Conservation (phyloP, 495 filamentous ascomycete genomes). For the Aspergillus homomorphus region DNA sequence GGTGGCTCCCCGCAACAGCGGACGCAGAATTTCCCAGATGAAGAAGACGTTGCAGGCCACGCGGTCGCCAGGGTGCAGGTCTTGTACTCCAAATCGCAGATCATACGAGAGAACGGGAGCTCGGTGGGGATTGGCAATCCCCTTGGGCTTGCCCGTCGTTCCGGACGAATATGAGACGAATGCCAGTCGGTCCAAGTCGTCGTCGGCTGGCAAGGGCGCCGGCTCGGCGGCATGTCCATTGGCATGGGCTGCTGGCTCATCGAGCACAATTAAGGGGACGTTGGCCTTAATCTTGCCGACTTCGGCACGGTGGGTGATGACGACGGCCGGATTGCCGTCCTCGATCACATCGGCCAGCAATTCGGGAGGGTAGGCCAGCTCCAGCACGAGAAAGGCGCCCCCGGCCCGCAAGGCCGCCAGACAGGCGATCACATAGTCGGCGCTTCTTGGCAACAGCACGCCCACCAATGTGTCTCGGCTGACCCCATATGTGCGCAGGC, state of each 20-base stretch:
- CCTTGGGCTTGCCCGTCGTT: constrained; percentile 66
- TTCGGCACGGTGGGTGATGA: constrained; percentile 56
- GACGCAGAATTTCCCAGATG: constrained; percentile 70
- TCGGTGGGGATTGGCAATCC: constrained; percentile 65
- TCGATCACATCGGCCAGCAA: constrained; percentile 64
- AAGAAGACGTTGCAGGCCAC: constrained; percentile 75
- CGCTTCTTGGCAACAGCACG: constrained; percentile 62
- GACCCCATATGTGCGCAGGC: constrained; percentile 56
- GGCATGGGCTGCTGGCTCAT: constrained; percentile 38
- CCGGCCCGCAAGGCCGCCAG: constrained; percentile 64
- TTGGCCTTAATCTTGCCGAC: constrained; percentile 53
- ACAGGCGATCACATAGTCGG: constrained; percentile 68
- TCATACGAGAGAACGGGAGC: constrained; percentile 65
- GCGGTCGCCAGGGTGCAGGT: constrained; percentile 60
- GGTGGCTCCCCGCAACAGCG: constrained; percentile 64
- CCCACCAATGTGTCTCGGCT: constrained; percentile 61
- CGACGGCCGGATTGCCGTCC: constrained; percentile 59
- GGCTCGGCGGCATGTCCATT: constrained; percentile 38
- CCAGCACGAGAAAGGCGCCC: constrained; percentile 67
- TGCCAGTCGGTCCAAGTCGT: constrained; percentile 61
- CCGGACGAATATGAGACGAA: constrained; percentile 68
- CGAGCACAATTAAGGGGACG: constrained; percentile 54
- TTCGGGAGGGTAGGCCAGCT: constrained; percentile 64
- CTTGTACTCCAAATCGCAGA: constrained; percentile 58
- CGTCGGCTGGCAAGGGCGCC: constrained; percentile 47